Percentiles rank a stretch among this genome's conserved stretches.
Conservation (phyloP, 805 yeast genomes). For the Hanseniaspora pseudoguilliermondii region DNA sequence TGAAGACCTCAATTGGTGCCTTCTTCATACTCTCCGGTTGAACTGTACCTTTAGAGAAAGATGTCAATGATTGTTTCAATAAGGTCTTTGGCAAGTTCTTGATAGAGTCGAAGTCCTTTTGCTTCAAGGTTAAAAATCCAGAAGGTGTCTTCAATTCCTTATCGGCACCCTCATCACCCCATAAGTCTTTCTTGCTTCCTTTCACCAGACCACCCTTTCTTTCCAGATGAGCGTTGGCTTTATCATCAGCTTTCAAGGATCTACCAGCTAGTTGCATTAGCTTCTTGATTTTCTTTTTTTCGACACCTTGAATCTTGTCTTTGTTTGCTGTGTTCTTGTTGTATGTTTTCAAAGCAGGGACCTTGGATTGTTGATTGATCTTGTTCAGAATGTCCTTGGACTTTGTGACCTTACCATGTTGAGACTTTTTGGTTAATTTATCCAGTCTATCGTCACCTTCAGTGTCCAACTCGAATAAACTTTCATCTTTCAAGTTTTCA, state of each 20-base stretch:
- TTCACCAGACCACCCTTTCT: constrained; percentile 51
- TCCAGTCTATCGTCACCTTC: constrained; percentile 41
- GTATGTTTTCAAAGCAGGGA: constrained; percentile 42
- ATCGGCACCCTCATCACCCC: constrained; percentile 37
- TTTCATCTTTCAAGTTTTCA: constrained; percentile 19
- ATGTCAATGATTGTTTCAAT: constrained; percentile 29
- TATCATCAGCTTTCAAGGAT: constrained; percentile 9
- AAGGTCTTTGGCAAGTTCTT: constrained; percentile 31
- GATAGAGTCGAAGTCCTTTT: constrained; percentile 16
- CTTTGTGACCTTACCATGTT: constrained; percentile 36
- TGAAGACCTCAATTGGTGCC: constrained; percentile 42
- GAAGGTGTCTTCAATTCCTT: constrained; percentile 21
- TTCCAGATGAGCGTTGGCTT: constrained; percentile 24
- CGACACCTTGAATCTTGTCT: constrained; percentile 45
- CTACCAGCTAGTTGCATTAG: constrained; percentile 70
- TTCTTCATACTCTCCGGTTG: constrained; percentile 43
- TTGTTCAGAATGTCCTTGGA: constrained; percentile 60
- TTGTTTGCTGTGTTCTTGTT: constrained; percentile 30
- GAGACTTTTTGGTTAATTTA: constrained; percentile 31
- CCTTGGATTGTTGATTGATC: constrained; percentile 46
- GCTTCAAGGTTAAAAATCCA: constrained; percentile 20
- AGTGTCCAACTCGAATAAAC: constrained; percentile 44
- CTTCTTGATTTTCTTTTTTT: constrained; percentile 47
- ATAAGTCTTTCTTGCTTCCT: constrained; percentile 44
- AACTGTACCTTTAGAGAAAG: constrained; percentile 41